A percentile compares a stretch with the other conserved stretches of the same genome.
Evolutionary conservation across 2,329 filamentous ascomycete genomes (phyloP).

Genomic region (Aspergillus tamarii): DNA sequence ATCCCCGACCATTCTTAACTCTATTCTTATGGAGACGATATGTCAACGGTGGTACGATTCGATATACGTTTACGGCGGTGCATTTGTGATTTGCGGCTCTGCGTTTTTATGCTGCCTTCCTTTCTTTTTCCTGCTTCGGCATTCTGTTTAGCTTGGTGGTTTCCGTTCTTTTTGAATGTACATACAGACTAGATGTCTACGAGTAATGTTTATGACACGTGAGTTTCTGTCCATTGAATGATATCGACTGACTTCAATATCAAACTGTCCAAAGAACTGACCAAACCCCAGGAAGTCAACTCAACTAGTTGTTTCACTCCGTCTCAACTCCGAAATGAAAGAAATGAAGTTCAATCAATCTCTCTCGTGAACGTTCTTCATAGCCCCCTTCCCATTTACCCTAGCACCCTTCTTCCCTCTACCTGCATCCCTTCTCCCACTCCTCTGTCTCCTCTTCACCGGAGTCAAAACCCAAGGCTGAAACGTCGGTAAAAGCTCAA

Average conservation of each 20-base stretch:
- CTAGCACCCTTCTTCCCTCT: conserved; percentile 3
- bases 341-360: neutral
- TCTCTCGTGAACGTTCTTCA: conserved; percentile 4
- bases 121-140: no score
- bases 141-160: neutral
- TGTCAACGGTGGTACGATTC: neutral
- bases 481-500: conserved; percentile 44
- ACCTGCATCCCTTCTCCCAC: neutral
- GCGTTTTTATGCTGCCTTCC: neutral
- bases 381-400: conserved; percentile 7
- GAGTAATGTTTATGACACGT: conserved; percentile 16
- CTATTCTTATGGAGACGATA: neutral
- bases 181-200: conserved; percentile 14
- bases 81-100: neutral
- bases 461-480: conserved; percentile 15
- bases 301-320: neutral
- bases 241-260: neutral
- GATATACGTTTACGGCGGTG: neutral
- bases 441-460: neutral
- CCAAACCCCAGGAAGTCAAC: neutral
- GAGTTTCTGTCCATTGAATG: neutral
- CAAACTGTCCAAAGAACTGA: neutral
- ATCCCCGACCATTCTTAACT: conserved; percentile 53
- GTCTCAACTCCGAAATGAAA: neutral
- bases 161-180: conserved; percentile 4